Percentiles rank a stretch among this genome's conserved stretches.
phyloP scores from a whole-genome alignment of 495 filamentous ascomycete genomes.

The Aspergillus haitiensis region DNA sequence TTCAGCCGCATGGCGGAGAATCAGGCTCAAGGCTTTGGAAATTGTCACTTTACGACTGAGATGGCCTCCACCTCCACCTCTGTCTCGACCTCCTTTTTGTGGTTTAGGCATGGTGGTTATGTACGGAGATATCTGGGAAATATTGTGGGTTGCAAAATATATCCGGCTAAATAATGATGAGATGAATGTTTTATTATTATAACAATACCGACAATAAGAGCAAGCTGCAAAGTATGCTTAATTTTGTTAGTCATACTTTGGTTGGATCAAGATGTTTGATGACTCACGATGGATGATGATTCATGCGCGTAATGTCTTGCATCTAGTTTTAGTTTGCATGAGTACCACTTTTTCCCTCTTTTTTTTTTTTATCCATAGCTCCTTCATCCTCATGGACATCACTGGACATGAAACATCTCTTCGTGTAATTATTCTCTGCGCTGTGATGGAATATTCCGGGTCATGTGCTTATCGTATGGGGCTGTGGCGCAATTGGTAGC shows the following conservation, averaged over 20 bases:
- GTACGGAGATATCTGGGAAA: not conserved
- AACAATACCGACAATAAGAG: not conserved
- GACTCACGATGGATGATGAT: not conserved
- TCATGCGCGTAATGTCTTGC: not conserved
- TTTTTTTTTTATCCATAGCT: too few relatives aligned
- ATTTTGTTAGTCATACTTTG: too few relatives aligned
- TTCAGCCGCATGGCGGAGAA: conserved; percentile 82
- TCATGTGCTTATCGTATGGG: conserved; percentile 5
- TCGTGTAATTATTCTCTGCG: too few relatives aligned
- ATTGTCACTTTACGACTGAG: conserved; percentile 59
- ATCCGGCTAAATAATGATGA: too few relatives aligned
- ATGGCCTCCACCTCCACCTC: conserved; percentile 29
- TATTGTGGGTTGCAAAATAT: too few relatives aligned
- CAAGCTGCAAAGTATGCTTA: not conserved
- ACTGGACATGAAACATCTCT: not conserved
- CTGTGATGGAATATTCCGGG: too few relatives aligned
- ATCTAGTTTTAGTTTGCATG: not conserved
- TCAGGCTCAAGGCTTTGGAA: conserved; percentile 75
- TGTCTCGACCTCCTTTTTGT: conserved; percentile 10
- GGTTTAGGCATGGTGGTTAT: conserved; percentile 11
- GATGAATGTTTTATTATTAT: not conserved
- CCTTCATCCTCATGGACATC: conserved; percentile 1
- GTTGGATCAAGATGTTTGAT: not conserved
- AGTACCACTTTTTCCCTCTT: too few relatives aligned
- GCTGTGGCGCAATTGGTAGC: conserved; percentile 29